phyloP scores from a whole-genome alignment of 2,329 filamentous ascomycete genomes.

The Leptographium radiaticola region DNA sequence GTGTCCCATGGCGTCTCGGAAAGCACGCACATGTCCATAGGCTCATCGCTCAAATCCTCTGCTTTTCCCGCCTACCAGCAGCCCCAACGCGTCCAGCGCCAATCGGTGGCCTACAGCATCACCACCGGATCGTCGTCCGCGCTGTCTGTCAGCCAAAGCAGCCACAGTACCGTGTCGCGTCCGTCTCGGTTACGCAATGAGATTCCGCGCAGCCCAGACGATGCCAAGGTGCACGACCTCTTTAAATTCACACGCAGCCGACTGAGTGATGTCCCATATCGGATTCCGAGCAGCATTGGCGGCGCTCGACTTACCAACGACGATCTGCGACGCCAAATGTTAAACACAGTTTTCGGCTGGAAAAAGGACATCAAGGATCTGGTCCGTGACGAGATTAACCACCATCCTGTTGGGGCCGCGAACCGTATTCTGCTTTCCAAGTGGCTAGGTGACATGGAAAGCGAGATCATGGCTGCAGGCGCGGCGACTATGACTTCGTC shows the following conservation, averaged over 20 bases:
- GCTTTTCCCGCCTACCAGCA: constrained; percentile 2
- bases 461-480: constrained; percentile 67
- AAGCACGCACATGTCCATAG: constrained; percentile 55
- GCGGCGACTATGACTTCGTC: constrained; percentile 82
- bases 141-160: constrained; percentile 28
- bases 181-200: constrained; percentile 71
- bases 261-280: constrained; percentile 71
- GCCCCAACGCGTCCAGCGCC: constrained; percentile 17
- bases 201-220: constrained; percentile 64
- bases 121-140: constrained; percentile 31
- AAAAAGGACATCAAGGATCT: constrained; percentile 69
- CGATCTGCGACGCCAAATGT: constrained; percentile 78
- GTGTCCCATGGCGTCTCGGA: constrained; percentile 43
- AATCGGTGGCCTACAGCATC: constrained; percentile 29
- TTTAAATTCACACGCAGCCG: constrained; percentile 78
- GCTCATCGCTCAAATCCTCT: constrained; percentile 39
- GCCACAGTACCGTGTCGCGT: constrained; percentile 11
- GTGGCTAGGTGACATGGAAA: constrained; percentile 80
- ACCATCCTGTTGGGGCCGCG: constrained; percentile 60
- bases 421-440: constrained; percentile 74
- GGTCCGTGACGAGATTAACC: constrained; percentile 70
- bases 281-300: constrained; percentile 44
- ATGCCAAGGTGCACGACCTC: constrained; percentile 59
- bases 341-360: constrained; percentile 92
- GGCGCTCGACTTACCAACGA: constrained; percentile 57